Evolutionary conservation across 192 early-diverging fungal species (phyloP).

Genomic region (Linnemannia exigua): DNA sequence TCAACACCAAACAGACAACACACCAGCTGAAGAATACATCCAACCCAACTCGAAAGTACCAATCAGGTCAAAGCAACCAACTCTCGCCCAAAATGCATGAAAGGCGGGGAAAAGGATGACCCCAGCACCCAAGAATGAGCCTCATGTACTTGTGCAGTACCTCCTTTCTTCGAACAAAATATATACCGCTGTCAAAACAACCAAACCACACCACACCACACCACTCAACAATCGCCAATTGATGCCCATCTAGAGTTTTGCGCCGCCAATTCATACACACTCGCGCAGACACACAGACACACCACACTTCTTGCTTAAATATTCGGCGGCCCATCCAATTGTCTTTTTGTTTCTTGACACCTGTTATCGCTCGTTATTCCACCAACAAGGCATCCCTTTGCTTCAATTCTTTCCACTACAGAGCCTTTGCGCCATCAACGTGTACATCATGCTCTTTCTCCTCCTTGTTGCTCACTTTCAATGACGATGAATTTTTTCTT

Average conservation of each 20-base stretch:
- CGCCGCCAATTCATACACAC: background rate
- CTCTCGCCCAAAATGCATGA: constrained; percentile 6
- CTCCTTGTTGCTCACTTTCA: background rate
- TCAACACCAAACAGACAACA: background rate
- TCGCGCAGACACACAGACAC: background rate
- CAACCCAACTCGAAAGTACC: background rate
- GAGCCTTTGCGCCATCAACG: background rate
- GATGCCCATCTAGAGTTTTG: too few relatives aligned
- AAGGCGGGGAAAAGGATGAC: background rate
- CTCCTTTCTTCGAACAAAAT: background rate
- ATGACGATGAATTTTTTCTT: background rate
- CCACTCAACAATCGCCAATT: background rate
- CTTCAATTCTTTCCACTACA: too few relatives aligned
- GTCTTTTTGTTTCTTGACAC: too few relatives aligned
- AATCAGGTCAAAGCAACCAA: background rate
- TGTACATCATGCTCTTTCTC: background rate
- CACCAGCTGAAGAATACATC: background rate
- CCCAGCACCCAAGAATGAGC: background rate
- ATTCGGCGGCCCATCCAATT: background rate
- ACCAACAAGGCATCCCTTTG: background rate
- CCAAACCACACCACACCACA: background rate
- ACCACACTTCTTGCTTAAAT: background rate
- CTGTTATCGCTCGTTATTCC: background rate
- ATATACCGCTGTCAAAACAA: background rate
- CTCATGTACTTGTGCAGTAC: background rate